Evolutionary conservation across 441 rosid genomes (phyloP).

Genomic region (Brassica balearica): DNA sequence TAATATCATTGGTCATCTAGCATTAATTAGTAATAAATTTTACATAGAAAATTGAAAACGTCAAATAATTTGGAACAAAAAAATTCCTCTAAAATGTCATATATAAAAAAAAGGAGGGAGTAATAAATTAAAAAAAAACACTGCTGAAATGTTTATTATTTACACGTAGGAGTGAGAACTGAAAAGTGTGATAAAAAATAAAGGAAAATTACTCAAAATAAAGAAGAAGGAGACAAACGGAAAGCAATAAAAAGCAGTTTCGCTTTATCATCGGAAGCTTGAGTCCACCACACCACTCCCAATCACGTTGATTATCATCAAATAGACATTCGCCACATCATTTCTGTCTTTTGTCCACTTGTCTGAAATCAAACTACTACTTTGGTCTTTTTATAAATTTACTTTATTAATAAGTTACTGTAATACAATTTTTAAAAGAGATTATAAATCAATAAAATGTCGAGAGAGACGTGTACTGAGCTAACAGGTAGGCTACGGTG

Average conservation of each 20-base stretch:
- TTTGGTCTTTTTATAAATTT: not conserved
- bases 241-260: constrained; percentile 38
- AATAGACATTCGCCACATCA: constrained; percentile 38
- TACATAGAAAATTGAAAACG: too few species aligned
- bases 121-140: too few species aligned
- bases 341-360: not conserved
- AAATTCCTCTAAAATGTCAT: too few species aligned
- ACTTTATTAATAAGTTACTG: not conserved
- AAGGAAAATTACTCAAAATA: too few species aligned
- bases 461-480: not conserved
- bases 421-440: not conserved
- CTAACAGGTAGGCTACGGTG: constrained; percentile 10
- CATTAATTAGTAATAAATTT: too few species aligned
- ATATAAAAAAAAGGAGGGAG: too few species aligned
- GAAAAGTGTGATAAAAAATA: not conserved
- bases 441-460: not conserved
- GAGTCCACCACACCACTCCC: constrained; percentile 40
- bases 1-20: too few species aligned
- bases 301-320: constrained; percentile 33
- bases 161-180: not conserved
- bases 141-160: too few species aligned
- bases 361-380: not conserved
- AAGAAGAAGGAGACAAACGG: constrained; percentile 30
- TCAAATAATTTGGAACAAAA: too few species aligned
- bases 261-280: constrained; percentile 39